Conservation (phyloP, 148 eudicot species). For the Rhododendron griersonianum region DNA sequence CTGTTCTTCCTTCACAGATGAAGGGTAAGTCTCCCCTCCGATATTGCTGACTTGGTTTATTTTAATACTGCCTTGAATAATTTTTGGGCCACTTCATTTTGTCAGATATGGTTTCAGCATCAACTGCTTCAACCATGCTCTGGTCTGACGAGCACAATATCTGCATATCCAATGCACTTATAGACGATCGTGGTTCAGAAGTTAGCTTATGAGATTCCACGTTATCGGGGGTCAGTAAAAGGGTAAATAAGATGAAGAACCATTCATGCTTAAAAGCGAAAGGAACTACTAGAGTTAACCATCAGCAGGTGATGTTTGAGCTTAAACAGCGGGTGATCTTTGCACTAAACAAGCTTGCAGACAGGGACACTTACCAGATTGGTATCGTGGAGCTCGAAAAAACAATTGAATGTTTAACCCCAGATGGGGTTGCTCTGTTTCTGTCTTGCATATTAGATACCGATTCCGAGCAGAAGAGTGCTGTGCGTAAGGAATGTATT, state of each 20-base stretch:
- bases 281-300: constrained; percentile 45
- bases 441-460: constrained; percentile 72
- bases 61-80: background rate
- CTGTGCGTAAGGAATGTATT: constrained; percentile 77
- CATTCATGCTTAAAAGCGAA: constrained; percentile 43
- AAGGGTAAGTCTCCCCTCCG: background rate
- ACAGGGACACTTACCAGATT: constrained; percentile 71
- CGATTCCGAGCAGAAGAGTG: constrained; percentile 68
- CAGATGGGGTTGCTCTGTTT: constrained; percentile 60
- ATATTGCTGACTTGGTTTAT: background rate
- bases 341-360: constrained; percentile 73
- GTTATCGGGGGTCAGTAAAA: background rate
- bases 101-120: background rate
- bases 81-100: background rate
- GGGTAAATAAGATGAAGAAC: constrained; percentile 39
- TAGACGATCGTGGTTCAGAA: background rate
- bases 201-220: background rate
- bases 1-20: background rate
- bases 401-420: constrained; percentile 46
- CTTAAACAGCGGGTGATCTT: constrained; percentile 61
- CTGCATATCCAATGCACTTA: background rate
- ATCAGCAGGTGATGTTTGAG: constrained; percentile 60
- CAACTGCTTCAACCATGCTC: background rate
- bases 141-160: background rate
- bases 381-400: constrained; percentile 76